Base-by-base conservation (phyloP, 148 eudicot species). In the Silene uniflora region DNA sequence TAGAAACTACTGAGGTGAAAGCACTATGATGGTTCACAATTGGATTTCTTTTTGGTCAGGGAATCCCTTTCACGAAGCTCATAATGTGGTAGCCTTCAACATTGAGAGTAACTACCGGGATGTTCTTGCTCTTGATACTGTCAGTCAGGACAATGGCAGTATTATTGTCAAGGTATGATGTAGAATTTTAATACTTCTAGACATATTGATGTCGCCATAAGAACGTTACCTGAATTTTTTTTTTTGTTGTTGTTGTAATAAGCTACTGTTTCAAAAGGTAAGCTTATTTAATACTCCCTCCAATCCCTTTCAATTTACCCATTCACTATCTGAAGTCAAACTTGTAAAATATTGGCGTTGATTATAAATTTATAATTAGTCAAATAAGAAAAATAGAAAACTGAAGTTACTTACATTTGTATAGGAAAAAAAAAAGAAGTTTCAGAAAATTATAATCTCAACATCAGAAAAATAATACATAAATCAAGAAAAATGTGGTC, bases 41-140 rank as follows among this genome's bases (percentile, higher is more conserved):
- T 23, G 25, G 21, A 47, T 82, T 82, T 16, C 52, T 60, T 29
- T 67, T 80, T 74, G 78, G 29, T 73, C 84, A 89, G 98, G 98
- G 77, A 77, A 83, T 77, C 91, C 93, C 63, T 93, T 93, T 71
- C 89, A 73, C 21, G 98, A 93, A 86, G 93, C 92, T 52, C 70
- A 84, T 72, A 82, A 85, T 73, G 73, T 83, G 62, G 68, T 72
- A 71, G 79, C 76, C 35, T 85, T 89, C 76, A 85, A 85, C 73
- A 85, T 78, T 79, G 94, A 86, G 81, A 93, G 88, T 76, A 91
- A 88, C 78, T 84, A 78, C 74, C 85, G 76, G 77, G 90, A 91
- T 75, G 75, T 91, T 76, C 82, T 91, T 79, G 78, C 80, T 75
- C 80, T 93, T 61, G 86, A 85, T 77, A 70, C 69, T 60, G 76